Percentiles rank a stretch among this genome's conserved stretches.
Conservation (phyloP, 1,284 basidiomycete genomes). For the Sutorius eximius region DNA sequence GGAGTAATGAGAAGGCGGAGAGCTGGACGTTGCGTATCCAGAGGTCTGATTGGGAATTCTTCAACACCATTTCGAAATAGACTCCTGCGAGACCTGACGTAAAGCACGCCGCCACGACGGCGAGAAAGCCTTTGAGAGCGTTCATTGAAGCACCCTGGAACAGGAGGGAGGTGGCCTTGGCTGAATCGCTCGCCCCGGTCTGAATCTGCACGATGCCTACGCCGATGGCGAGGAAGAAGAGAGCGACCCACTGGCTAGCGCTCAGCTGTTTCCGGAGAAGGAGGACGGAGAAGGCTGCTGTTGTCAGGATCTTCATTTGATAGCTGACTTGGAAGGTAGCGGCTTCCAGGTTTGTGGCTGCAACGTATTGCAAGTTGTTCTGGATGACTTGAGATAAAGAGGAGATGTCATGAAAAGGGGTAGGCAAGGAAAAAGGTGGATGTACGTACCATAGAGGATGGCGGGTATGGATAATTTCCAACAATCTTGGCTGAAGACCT, state of each 20-base stretch:
- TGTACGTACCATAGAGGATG: conserved; percentile 59
- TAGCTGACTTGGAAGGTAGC: conserved; percentile 96
- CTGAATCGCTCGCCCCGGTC: conserved; percentile 42
- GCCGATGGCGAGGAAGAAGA: conserved; percentile 85
- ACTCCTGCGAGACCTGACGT: conserved; percentile 98
- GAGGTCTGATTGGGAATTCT: conserved; percentile 84
- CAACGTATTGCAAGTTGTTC: conserved; percentile 95
- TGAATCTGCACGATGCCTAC: conserved; percentile 95
- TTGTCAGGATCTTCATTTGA: conserved; percentile 98
- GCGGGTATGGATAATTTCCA: conserved; percentile 84
- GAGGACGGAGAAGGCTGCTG: conserved; percentile 90
- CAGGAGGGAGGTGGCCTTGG: conserved; percentile 34
- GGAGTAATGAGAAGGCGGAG: conserved; percentile 90
- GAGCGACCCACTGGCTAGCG: conserved; percentile 78
- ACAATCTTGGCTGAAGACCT: conserved; percentile 66
- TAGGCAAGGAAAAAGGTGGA: neutral
- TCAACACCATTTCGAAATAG: conserved; percentile 98
- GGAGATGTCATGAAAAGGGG: neutral
- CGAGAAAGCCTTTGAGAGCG: conserved; percentile 81
- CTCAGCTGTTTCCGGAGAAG: conserved; percentile 82
- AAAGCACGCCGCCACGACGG: conserved; percentile 90
- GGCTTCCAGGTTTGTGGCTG: conserved; percentile 88
- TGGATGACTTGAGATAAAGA: conserved; percentile 65
- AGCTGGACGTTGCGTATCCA: conserved; percentile 98
- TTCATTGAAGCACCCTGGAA: conserved; percentile 61